Percentiles rank a stretch among this genome's conserved stretches.
These are phyloP conservation scores for Dactylellina haptotyla DNA, from an alignment of 2,329 filamentous ascomycete species.

Conservation along the genomic window DNA sequence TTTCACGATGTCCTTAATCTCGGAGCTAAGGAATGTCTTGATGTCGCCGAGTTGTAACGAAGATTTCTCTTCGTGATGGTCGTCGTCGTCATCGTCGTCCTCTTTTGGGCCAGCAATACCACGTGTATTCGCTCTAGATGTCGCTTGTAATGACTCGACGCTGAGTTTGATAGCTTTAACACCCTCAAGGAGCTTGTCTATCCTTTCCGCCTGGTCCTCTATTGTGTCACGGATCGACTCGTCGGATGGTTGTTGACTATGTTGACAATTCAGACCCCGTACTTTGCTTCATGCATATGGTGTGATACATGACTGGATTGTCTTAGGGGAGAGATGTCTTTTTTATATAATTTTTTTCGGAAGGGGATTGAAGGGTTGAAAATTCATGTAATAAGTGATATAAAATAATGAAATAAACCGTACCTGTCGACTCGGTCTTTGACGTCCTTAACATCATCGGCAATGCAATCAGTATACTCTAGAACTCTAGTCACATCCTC, in stretches of 20 bases:
- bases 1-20: conserved; percentile 53
- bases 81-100: conserved; percentile 37
- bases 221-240: conserved; percentile 52
- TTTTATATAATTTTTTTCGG: background rate
- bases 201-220: conserved; percentile 50
- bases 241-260: conserved; percentile 50
- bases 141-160: conserved; percentile 40
- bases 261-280: conserved; percentile 52
- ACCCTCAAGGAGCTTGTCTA: conserved; percentile 49
- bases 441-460: conserved; percentile 52
- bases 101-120: conserved; percentile 34
- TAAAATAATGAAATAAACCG: conserved; percentile 31
- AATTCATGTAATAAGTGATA: background rate
- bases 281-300: conserved; percentile 30
- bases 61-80: conserved; percentile 24
- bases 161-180: conserved; percentile 50
- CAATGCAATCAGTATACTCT: conserved; percentile 53
- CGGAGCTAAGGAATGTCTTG: conserved; percentile 37
- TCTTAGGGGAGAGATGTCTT: conserved; percentile 1
- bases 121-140: conserved; percentile 46
- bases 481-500: conserved; percentile 45
- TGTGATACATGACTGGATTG: conserved; percentile 24
- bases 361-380: conserved; percentile 14
- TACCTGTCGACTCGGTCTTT: conserved; percentile 55
- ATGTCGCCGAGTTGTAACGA: conserved; percentile 29